phyloP scores from a whole-genome alignment of 1,139 yeast species.

The Geotrichum reessii region DNA sequence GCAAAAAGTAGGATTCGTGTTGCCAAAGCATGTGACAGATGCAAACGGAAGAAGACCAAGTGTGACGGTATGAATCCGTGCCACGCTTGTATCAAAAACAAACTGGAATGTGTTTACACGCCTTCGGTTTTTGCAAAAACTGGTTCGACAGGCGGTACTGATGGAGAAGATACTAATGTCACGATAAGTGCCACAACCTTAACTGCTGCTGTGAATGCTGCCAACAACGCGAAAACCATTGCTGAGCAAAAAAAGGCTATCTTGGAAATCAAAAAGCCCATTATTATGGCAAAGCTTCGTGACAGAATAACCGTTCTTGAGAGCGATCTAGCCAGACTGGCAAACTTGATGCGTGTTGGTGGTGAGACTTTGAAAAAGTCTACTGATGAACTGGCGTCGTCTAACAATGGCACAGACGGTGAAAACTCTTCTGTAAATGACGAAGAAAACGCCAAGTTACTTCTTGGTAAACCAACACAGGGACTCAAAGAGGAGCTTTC shows the following conservation, averaged over 20 bases:
- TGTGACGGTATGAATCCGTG: slow-evolving; percentile 59
- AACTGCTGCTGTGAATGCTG: slow-evolving; percentile 2
- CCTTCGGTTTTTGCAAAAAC: slow-evolving; percentile 3
- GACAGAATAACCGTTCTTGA: slow-evolving; percentile 14
- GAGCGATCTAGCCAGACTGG: slow-evolving; percentile 10
- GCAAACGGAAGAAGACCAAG: slow-evolving; percentile 56
- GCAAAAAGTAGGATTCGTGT: slow-evolving; percentile 33
- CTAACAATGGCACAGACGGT: not conserved
- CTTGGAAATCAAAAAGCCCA: slow-evolving; percentile 11
- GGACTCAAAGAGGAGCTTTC: not conserved
- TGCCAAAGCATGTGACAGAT: slow-evolving; percentile 55
- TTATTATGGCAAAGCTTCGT: slow-evolving; percentile 10
- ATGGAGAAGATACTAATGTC: not conserved
- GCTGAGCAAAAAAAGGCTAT: slow-evolving; percentile 7
- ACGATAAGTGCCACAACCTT: not conserved
- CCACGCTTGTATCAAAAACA: slow-evolving; percentile 44
- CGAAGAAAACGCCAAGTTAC: not conserved
- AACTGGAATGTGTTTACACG: slow-evolving; percentile 40
- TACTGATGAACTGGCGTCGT: not conserved
- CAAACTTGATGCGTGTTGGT: slow-evolving; percentile 10
- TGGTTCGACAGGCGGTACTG: not conserved
- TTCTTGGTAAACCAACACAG: not conserved
- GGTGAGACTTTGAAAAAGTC: not conserved
- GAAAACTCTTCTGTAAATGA: not conserved
- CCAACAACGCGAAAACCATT: slow-evolving; percentile 9